Conservation (phyloP, 2,329 filamentous ascomycete species). For the Colletotrichum lindemuthianum region DNA sequence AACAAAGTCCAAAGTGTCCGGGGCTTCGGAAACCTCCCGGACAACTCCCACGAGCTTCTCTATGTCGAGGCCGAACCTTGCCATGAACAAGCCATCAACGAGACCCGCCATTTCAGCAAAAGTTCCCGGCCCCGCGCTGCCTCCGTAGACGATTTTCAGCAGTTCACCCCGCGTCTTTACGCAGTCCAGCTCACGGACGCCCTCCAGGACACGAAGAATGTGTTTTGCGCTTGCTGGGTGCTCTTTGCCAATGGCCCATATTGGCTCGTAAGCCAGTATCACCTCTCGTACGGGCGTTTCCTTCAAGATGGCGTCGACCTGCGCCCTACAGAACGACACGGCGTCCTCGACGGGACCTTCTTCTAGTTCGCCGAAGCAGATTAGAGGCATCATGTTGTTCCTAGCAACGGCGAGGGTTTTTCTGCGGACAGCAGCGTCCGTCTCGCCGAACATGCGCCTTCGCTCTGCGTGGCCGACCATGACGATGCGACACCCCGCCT, state of each 20-base stretch:
- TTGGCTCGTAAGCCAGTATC: conserved; percentile 85
- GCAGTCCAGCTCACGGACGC: conserved; percentile 65
- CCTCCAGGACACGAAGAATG: conserved; percentile 76
- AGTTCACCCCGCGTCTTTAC: conserved; percentile 61
- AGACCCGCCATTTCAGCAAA: conserved; percentile 73
- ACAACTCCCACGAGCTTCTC: conserved; percentile 61
- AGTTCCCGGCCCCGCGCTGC: conserved; percentile 82
- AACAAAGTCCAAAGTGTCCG: no score
- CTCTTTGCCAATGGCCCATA: conserved; percentile 85
- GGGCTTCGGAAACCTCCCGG: no score
- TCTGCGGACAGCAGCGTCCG: conserved; percentile 70
- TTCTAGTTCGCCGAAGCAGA: conserved; percentile 81
- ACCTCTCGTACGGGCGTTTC: conserved; percentile 73
- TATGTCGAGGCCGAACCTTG: conserved; percentile 82
- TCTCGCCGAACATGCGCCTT: conserved; percentile 76
- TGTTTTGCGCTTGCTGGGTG: conserved; percentile 79
- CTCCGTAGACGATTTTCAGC: conserved; percentile 81
- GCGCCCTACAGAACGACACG: conserved; percentile 71
- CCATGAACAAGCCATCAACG: conserved; percentile 84
- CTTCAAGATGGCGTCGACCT: conserved; percentile 72
- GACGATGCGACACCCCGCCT: conserved; percentile 76
- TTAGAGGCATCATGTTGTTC: conserved; percentile 78
- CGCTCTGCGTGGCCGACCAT: conserved; percentile 86
- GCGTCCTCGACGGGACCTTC: conserved; percentile 63
- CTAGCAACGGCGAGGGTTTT: conserved; percentile 76